These are phyloP conservation scores for Diaporthe helianthi DNA, from an alignment of 2,329 filamentous ascomycete genomes.

Conservation along the genomic window DNA sequence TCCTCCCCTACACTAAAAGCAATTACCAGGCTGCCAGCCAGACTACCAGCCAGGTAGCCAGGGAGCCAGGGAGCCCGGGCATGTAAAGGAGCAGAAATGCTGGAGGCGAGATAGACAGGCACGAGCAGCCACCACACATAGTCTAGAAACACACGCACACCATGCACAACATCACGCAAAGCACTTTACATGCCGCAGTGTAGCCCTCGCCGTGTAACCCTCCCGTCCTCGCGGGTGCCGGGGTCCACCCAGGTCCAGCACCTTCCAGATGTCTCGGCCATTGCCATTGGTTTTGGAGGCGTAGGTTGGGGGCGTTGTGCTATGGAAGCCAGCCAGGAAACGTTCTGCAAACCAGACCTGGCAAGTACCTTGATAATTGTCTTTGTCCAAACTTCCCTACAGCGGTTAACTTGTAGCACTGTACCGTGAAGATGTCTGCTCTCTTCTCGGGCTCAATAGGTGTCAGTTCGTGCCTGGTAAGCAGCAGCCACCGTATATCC, in stretches of 20 bases:
- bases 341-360: neutral
- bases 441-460: neutral
- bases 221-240: neutral
- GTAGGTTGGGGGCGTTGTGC: neutral
- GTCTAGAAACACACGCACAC: neutral
- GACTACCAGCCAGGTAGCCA: too few species aligned
- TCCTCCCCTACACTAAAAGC: too few species aligned
- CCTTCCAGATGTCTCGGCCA: neutral
- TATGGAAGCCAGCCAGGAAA: neutral
- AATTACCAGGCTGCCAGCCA: too few species aligned
- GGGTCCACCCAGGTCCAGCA: neutral
- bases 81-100: neutral
- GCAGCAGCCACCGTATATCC: neutral
- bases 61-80: neutral
- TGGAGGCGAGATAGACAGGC: neutral
- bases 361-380: neutral
- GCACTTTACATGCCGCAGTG: slow-evolving; percentile 16
- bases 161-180: neutral
- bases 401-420: neutral
- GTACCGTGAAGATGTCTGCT: neutral
- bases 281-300: neutral
- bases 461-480: too few species aligned
- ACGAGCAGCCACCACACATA: neutral
- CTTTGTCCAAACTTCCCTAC: neutral
- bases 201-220: neutral